Base-by-base conservation (phyloP, 2,329 filamentous ascomycete species). In the Rhynchosporium graminicola region DNA sequence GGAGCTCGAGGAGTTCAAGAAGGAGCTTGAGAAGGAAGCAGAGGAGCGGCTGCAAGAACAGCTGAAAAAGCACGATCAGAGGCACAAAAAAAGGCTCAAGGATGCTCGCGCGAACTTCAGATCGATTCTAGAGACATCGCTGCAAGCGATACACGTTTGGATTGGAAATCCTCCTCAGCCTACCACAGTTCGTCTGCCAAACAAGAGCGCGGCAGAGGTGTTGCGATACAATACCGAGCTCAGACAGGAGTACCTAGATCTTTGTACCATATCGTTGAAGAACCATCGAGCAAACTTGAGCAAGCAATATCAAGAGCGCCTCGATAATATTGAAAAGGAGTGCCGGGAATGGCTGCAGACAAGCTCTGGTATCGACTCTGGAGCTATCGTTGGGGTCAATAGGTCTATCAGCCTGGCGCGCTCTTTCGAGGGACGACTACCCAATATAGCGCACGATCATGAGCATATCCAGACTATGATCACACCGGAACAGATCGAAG, bases 211-310 rank as follows among this genome's bases (percentile, higher is more conserved):
- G n/a, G n/a, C 20, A 10, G 46, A 50, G 43, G 15, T 61, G 3
- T 38, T 47, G 4, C 28, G 51, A 33, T 28, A 13, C 3, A 7
- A 40, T 28, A 4, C 31, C 7, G 9, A 12, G 26, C 31, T 57
- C 10, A 40, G 10, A 9, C 9, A 48, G 3, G 38, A 62, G 10
- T 64, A 79, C 82, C 13, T 52, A 40, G 8, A n/a, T 9, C 40
- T 45, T 3, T 59, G 56, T 33, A n/a, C 15, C 20, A 1, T 33
- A 31, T 5, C 31, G 3, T 33, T 62, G 7, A 15, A 33, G 13
- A 31, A 50, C 12, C 59, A 55, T 13, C 50, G 50, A 36, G n/a
- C 10, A 8, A 57, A 57, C 7, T 33, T 63, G 57, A 60, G 57
- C 45, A 29, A 6, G 3, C 61, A 63, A 47, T 63, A 51, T 15